These are phyloP conservation scores for Fusarium sp. DNA, from an alignment of 2,329 filamentous ascomycete species.

Conservation along the genomic window DNA sequence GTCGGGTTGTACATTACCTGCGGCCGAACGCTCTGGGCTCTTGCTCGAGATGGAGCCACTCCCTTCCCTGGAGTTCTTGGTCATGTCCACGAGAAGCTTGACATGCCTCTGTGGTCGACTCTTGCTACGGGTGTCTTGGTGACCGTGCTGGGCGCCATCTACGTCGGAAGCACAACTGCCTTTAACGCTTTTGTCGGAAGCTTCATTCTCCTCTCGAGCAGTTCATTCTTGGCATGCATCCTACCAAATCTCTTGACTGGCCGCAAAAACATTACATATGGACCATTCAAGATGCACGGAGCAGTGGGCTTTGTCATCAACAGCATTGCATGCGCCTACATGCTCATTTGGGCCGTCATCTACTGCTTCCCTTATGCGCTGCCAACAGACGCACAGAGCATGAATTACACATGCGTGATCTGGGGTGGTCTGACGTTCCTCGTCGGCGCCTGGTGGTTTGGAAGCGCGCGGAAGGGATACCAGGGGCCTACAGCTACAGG, in stretches of 20 bases:
- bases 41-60: constrained; percentile 55
- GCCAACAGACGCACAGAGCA: constrained; percentile 58
- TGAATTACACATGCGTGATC: constrained; percentile 66
- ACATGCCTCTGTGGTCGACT: constrained; percentile 60
- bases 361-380: constrained; percentile 69
- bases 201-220: constrained; percentile 53
- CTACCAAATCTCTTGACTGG: constrained; percentile 65
- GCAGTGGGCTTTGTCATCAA: constrained; percentile 63
- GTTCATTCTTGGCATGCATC: constrained; percentile 70
- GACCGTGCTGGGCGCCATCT: constrained; percentile 71
- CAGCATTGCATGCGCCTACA: constrained; percentile 66
- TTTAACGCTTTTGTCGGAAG: constrained; percentile 74
- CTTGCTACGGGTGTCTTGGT: constrained; percentile 56
- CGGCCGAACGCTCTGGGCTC: constrained; percentile 55
- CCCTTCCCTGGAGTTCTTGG: constrained; percentile 48
- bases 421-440: constrained; percentile 56
- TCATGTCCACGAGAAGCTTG: constrained; percentile 45
- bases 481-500: constrained; percentile 41
- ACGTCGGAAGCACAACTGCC: constrained; percentile 73
- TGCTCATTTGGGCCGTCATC: constrained; percentile 71
- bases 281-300: constrained; percentile 68
- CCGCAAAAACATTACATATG: constrained; percentile 56
- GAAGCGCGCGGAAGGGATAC: constrained; percentile 44
- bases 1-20: constrained; percentile 54
- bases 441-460: constrained; percentile 57